Evolutionary conservation across 495 filamentous ascomycete genomes (phyloP), one percentile per base, ranked within the genome.

Genomic region (Hypomontagnella monticulosa): DNA sequence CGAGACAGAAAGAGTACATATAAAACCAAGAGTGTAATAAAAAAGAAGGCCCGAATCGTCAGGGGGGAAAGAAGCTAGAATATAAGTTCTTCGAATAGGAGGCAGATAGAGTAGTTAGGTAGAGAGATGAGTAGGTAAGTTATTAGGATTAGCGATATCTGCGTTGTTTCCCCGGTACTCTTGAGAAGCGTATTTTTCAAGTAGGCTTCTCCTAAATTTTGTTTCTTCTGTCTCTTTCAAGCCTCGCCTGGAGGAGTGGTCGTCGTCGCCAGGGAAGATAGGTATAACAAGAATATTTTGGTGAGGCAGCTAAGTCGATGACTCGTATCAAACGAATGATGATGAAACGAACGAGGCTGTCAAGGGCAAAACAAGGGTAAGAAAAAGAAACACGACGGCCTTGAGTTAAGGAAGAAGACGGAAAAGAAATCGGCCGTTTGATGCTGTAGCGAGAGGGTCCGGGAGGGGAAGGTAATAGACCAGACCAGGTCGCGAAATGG

Each of bases 281-380:
- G 48, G 48, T 56, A 41, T 44, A 47, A 36, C 36, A 63, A 61
- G 49, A 43, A 16, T 18, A 30, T 61, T 50, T 11, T 27, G 23
- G 23, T 36, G 51, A 36, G 48, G 57, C 33, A 67, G 52, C 47
- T 52, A 41, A 38, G 59, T 64, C 47, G 60, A 60, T 60, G 49
- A 71, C 57, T 80, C 77, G 80, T 80, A 69, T 81, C 78, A 81
- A 80, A 79, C 77, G 75, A 81, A 80, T 60, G 75, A 63, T 61
- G 62, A 34, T 73, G 66, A 71, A 72, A 73, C 67, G 63, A 72
- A 74, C 54, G 63, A 69, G 59, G 60, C 55, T 59, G 49, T 67
- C 56, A 64, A 58, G 61, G 56, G 40, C 61, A 67, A 66, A 43
- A 57, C 52, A 55, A 61, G 49, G 32, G 44, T 7, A 52, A 63